Percentiles rank a stretch among this genome's conserved stretches.
These are phyloP conservation scores for Endocladia muricata DNA, from an alignment of 31 red algal genomes.

Conservation along the genomic window DNA sequence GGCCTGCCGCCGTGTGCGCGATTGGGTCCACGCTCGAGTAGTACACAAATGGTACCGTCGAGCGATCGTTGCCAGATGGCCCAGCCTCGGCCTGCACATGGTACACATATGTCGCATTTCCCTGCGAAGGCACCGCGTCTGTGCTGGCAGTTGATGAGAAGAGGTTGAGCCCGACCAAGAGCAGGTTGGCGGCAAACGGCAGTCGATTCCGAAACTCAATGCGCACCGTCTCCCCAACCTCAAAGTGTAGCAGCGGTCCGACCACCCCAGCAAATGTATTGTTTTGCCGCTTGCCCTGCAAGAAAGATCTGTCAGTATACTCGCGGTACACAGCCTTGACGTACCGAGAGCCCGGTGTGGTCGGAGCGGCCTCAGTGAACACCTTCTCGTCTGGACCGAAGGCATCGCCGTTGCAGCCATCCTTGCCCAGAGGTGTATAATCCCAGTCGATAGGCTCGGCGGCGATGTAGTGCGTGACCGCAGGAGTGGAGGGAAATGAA, in stretches of 20 bases:
- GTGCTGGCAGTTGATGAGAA: neutral
- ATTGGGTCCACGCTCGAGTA: constrained; percentile 44
- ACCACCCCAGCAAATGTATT: constrained; percentile 18
- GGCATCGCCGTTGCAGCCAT: constrained; percentile 25
- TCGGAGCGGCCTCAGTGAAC: constrained; percentile 17
- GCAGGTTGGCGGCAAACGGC: constrained; percentile 12
- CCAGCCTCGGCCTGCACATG: constrained; percentile 25
- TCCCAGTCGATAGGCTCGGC: constrained; percentile 48
- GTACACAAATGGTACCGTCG: constrained; percentile 30
- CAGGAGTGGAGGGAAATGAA: neutral
- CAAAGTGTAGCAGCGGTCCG: constrained; percentile 39
- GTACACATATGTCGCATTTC: constrained; percentile 21
- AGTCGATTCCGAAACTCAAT: constrained; percentile 30
- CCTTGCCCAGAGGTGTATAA: constrained; percentile 18
- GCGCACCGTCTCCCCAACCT: constrained; percentile 13
- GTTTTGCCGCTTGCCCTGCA: neutral
- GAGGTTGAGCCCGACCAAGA: constrained; percentile 15
- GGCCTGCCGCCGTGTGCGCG: constrained; percentile 40
- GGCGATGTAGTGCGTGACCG: constrained; percentile 29
- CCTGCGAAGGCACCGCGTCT: constrained; percentile 4
- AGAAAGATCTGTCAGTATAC: constrained; percentile 12
- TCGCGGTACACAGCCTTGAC: constrained; percentile 47
- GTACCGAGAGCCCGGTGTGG: constrained; percentile 34
- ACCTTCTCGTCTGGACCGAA: constrained; percentile 29
- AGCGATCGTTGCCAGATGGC: constrained; percentile 6